These are phyloP conservation scores for Plasmodium vivax DNA, from an alignment of 169 alveolate genomes.

Conservation along the genomic window DNA sequence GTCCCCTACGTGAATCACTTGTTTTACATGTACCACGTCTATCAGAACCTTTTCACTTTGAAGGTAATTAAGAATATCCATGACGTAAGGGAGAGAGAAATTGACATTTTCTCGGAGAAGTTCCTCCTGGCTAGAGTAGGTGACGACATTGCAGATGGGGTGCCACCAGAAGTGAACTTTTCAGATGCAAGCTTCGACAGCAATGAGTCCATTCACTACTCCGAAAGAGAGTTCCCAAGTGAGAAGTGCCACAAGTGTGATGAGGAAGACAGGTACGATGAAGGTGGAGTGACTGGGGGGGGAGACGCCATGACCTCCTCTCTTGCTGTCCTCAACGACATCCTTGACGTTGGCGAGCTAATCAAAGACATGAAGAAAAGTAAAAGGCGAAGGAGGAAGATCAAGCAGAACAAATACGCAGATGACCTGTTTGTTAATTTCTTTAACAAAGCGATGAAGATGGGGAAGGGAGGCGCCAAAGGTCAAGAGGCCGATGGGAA, in stretches of 20 bases:
- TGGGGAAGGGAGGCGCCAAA: not conserved
- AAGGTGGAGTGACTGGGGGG: not conserved
- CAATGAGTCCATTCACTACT: slow-evolving; percentile 2
- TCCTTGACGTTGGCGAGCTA: slow-evolving; percentile 30
- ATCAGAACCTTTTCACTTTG: slow-evolving; percentile 13
- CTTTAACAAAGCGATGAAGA: slow-evolving; percentile 4
- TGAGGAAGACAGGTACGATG: not conserved
- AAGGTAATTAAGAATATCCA: slow-evolving; percentile 30
- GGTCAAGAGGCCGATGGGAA: not conserved
- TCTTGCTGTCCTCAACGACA: not conserved
- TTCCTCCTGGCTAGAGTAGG: slow-evolving; percentile 13
- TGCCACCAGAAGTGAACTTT: not conserved
- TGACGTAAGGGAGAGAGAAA: slow-evolving; percentile 1
- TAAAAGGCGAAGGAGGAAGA: slow-evolving; percentile 20
- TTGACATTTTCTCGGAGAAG: not conserved
- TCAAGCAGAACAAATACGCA: slow-evolving; percentile 25
- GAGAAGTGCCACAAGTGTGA: not conserved
- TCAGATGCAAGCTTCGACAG: slow-evolving; percentile 56
- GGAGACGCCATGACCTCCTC: slow-evolving; percentile 11
- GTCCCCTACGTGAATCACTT: slow-evolving; percentile 39
- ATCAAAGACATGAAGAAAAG: slow-evolving; percentile 56
- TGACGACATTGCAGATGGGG: slow-evolving; percentile 13
- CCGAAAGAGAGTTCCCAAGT: not conserved
- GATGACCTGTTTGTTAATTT: slow-evolving; percentile 1
- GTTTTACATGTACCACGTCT: slow-evolving; percentile 23